A percentile compares a stretch with the other conserved stretches of the same genome.
Evolutionary conservation across 495 filamentous ascomycete genomes (phyloP).

Genomic region (Penicillium daleae): DNA sequence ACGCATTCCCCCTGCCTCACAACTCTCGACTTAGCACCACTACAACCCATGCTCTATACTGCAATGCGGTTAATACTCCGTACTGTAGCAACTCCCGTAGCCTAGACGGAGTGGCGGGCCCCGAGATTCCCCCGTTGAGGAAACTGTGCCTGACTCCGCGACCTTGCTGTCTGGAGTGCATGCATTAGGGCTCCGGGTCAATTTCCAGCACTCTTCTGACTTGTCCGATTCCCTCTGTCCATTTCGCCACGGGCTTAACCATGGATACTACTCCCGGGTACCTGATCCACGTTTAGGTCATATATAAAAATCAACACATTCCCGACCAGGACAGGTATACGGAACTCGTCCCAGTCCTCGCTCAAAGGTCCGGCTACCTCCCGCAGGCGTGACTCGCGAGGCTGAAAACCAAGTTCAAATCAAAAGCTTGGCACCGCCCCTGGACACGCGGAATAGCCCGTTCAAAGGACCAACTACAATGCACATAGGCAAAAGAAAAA

Average conservation of each 20-base stretch:
- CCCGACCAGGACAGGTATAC: constrained; percentile 6
- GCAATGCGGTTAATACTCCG: not conserved
- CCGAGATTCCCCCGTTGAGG: constrained; percentile 17
- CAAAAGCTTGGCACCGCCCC: constrained; percentile 24
- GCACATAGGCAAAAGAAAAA: not conserved
- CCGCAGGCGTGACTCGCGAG: constrained; percentile 11
- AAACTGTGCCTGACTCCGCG: constrained; percentile 9
- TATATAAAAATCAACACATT: constrained; percentile 18
- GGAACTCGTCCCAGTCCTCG: not conserved
- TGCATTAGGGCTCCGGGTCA: constrained; percentile 15
- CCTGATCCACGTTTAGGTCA: constrained; percentile 17
- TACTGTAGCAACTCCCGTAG: not conserved
- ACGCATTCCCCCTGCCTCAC: not conserved
- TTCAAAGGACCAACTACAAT: not conserved
- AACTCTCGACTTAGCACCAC: not conserved
- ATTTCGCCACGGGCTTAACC: constrained; percentile 6
- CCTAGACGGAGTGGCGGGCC: not conserved
- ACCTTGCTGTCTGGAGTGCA: constrained; percentile 22
- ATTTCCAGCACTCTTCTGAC: constrained; percentile 10
- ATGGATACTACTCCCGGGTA: not conserved
- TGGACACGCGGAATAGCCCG: not conserved
- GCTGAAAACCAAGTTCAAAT: constrained; percentile 10
- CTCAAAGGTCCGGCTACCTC: not conserved
- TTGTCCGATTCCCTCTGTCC: not conserved
- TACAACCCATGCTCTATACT: constrained; percentile 1